A percentile compares a stretch with the other conserved stretches of the same genome.
These are phyloP conservation scores for Hansenula lynferdii DNA, from an alignment of 1,139 yeast genomes.

Conservation along the genomic window DNA sequence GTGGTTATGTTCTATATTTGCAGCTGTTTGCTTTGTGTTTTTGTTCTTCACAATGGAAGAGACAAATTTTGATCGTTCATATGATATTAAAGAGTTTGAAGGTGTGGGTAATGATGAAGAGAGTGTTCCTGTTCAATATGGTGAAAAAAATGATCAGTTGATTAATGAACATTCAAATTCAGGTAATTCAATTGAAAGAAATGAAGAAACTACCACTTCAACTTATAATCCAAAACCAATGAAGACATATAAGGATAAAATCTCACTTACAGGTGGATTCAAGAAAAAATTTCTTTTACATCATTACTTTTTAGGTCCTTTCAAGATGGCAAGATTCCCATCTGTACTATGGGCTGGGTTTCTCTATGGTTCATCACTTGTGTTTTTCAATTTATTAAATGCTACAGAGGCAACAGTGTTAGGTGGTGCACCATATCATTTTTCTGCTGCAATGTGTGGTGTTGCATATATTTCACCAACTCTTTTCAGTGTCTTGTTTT, in stretches of 20 bases:
- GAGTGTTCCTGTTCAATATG: neutral
- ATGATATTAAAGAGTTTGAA: constrained; percentile 12
- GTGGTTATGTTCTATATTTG: constrained; percentile 40
- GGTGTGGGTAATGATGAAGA: constrained; percentile 8
- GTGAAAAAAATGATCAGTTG: too few species aligned
- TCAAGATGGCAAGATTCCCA: constrained; percentile 43
- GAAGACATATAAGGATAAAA: constrained; percentile 29
- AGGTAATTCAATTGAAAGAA: too few species aligned
- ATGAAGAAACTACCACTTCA: too few species aligned
- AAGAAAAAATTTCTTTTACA: constrained; percentile 27
- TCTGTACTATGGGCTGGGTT: constrained; percentile 58
- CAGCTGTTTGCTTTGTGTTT: constrained; percentile 38
- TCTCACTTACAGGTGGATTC: constrained; percentile 32
- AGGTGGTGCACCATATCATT: constrained; percentile 39
- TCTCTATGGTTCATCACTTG: constrained; percentile 57
- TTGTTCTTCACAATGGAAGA: constrained; percentile 42
- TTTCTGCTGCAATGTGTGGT: constrained; percentile 36
- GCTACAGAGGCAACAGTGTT: constrained; percentile 38
- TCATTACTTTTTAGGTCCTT: constrained; percentile 36
- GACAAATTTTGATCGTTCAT: constrained; percentile 31
- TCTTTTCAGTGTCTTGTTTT: constrained; percentile 29
- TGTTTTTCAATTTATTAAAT: constrained; percentile 49
- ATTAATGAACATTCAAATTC: too few species aligned
- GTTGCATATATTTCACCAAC: constrained; percentile 39
- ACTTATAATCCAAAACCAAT: constrained; percentile 12